phyloP scores from a whole-genome alignment of 2,329 filamentous ascomycete genomes.

The Fusarium nelsonii region DNA sequence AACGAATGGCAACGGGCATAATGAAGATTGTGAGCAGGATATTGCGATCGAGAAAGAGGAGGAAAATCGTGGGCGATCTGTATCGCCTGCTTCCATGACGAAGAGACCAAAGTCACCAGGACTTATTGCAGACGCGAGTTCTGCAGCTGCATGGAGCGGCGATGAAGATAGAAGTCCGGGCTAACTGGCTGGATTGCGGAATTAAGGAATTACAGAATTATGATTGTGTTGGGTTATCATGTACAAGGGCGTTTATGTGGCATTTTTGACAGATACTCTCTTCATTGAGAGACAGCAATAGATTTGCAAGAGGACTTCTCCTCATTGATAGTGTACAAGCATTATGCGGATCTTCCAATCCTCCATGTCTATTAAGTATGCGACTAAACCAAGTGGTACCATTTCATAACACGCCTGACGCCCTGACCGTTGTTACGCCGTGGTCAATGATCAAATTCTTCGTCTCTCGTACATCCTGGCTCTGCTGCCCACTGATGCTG shows the following conservation, averaged over 20 bases:
- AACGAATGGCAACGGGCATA: conserved; percentile 13
- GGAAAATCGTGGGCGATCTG: conserved; percentile 34
- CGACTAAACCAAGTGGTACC: conserved; percentile 30
- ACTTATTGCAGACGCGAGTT: conserved; percentile 48
- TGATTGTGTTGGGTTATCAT: conserved; percentile 22
- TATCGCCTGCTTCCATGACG: conserved; percentile 29
- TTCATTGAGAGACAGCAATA: conserved; percentile 36
- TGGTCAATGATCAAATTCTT: conserved; percentile 44
- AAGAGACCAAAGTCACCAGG: conserved; percentile 45
- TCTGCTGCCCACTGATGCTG: conserved; percentile 8
- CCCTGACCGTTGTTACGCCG: conserved; percentile 43
- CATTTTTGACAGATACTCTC: conserved; percentile 41
- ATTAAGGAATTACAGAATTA: background rate
- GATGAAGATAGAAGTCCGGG: conserved; percentile 23
- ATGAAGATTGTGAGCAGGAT: background rate
- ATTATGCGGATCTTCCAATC: conserved; percentile 42
- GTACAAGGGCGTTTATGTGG: conserved; percentile 40
- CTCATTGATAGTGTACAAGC: conserved; percentile 43
- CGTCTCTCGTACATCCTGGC: conserved; percentile 46
- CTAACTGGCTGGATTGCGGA: conserved; percentile 5
- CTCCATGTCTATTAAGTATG: conserved; percentile 40
- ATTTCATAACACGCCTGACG: conserved; percentile 45
- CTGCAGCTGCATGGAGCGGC: conserved; percentile 44
- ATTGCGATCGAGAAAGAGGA: conserved; percentile 18
- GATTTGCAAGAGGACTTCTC: conserved; percentile 44